phyloP scores from a whole-genome alignment of 179 eudicot species.

The Vitellaria paradoxa region DNA sequence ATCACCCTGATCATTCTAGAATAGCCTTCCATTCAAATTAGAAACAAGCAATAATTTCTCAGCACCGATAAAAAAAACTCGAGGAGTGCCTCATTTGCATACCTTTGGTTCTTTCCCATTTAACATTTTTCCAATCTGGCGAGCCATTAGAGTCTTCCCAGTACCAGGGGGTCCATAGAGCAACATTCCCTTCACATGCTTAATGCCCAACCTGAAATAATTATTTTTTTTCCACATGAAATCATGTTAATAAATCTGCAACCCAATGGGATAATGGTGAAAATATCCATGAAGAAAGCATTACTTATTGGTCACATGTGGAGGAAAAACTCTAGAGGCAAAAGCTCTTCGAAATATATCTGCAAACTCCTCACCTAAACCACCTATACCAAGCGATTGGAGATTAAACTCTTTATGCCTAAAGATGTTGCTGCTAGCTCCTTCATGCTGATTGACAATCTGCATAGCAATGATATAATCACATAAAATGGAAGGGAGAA shows the following conservation, averaged over 20 bases:
- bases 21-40: background rate
- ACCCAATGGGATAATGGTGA: background rate
- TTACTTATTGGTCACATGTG: constrained; percentile 94
- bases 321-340: constrained; percentile 96
- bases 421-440: constrained; percentile 93
- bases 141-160: constrained; percentile 97
- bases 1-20: background rate
- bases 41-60: background rate
- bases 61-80: constrained; percentile 9
- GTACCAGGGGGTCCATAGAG: constrained; percentile 99
- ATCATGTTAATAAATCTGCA: background rate
- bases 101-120: constrained; percentile 98
- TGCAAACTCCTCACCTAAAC: constrained; percentile 85
- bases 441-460: constrained; percentile 92
- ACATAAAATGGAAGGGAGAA: background rate
- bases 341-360: constrained; percentile 98
- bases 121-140: constrained; percentile 95
- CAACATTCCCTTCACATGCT: constrained; percentile 99
- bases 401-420: constrained; percentile 94
- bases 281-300: constrained; percentile 11
- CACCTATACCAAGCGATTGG: constrained; percentile 89
- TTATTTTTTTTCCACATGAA: constrained; percentile 2
- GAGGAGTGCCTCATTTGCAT: constrained; percentile 8
- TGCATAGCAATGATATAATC: constrained; percentile 26
- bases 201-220: constrained; percentile 72